Percentiles rank a stretch among this genome's conserved stretches.
phyloP scores from a whole-genome alignment of 495 filamentous ascomycete genomes.

The Penicillium desertorum region DNA sequence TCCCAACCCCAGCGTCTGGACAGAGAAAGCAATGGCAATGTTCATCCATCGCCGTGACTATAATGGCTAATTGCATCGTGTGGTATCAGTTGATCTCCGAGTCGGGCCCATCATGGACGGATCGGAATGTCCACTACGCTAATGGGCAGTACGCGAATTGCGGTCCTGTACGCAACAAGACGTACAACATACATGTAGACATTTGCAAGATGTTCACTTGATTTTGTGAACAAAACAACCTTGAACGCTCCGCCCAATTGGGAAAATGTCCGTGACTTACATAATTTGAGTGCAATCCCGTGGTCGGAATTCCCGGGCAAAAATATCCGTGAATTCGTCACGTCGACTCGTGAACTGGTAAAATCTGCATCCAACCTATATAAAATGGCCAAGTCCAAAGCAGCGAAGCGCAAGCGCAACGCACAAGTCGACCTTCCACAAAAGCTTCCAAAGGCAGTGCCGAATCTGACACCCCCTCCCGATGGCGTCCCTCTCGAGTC shows the following conservation, averaged over 20 bases:
- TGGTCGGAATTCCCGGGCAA: background rate
- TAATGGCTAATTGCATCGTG: conserved; percentile 22
- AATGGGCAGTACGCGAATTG: conserved; percentile 36
- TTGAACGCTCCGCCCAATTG: background rate
- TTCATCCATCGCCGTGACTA: conserved; percentile 10
- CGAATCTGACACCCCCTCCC: conserved; percentile 31
- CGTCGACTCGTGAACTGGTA: background rate
- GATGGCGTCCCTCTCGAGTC: conserved; percentile 34
- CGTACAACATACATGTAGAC: background rate
- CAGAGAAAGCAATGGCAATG: conserved; percentile 9
- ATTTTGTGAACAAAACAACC: background rate
- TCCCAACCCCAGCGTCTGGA: conserved; percentile 3
- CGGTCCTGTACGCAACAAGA: conserved; percentile 22
- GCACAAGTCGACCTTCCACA: conserved; percentile 35
- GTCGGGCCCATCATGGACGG: conserved; percentile 40
- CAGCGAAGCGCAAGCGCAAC: conserved; percentile 42
- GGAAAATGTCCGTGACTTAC: background rate
- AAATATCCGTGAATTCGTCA: background rate
- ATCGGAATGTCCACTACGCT: conserved; percentile 35
- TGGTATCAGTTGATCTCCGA: conserved; percentile 36
- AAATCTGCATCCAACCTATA: background rate
- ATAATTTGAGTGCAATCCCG: background rate
- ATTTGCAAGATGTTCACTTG: background rate
- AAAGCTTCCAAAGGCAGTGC: conserved; percentile 29
- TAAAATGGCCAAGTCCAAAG: conserved; percentile 38